Evolutionary conservation across 2,329 filamentous ascomycete genomes (phyloP), one percentile per base, ranked within the genome.

Genomic region (Microcera coccophila): DNA sequence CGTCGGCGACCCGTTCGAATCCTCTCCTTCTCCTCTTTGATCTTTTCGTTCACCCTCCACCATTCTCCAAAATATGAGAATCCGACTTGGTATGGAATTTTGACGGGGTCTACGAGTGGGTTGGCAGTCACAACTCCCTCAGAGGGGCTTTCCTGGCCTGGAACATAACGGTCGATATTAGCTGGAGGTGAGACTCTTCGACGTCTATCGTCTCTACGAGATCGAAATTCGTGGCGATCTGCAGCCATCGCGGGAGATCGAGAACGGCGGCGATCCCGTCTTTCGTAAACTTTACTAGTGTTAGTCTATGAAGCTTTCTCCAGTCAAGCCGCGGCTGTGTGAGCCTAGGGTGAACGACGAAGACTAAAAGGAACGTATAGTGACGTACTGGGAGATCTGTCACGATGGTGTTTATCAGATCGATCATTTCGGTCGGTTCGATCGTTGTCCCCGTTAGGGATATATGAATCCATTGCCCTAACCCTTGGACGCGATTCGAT

Each of bases 61-160:
- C 87, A 91, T 64, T 91, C 87, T 15, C 87, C 83, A 57, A 88
- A 91, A 64, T 85, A 91, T 12, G 86, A 90, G 65, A 91, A 91
- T 2, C 87, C 87, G 42, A 90, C 87, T 61, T 91, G 87, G 49
- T 85, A 90, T 3, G 85, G 80, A 9, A 91, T 73, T 47, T 79
- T 79, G 54, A 85, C 73, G 2, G 87, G 87, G 49, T 91, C 85
- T 11, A 78, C 74, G 3, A 91, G 69, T 8, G 85, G 85, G 53
- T 90, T 90, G 15, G 72, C 66, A 1, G 72, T 58, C 17, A 70
- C 28, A 9, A 55, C 70, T 5, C 48, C 51, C 16, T 52, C 26
- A 12, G 76, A 66, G 15, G 60, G 60, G 44, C 60, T 66, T 40
- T 85, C 80, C 53, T 88, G 84, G 15, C 86, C 85, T 2, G 88